Base-by-base conservation (phyloP, 805 yeast genomes). In the Komagataella phaffii region DNA sequence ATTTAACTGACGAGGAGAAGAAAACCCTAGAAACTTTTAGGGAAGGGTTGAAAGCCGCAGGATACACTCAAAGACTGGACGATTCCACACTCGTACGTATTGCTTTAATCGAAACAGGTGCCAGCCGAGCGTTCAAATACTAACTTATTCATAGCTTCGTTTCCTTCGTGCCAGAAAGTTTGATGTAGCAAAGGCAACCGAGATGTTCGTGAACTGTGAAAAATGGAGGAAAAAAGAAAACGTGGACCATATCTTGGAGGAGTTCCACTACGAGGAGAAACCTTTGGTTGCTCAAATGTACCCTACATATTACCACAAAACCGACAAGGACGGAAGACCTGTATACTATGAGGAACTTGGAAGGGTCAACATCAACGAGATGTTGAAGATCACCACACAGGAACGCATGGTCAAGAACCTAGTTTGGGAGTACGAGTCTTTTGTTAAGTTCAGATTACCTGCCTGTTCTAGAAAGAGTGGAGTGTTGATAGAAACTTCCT, bases 251-350 rank as follows among this genome's bases (percentile, higher is more conserved):
- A 85, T 93, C 57, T 75, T 93, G 62, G 73, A 76, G 59, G 96
- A 88, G 64, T 93, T 91, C 76, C 81, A 86, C 55, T 93, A 91
- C 71, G 81, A 79, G n/a, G 99, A 93, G 73, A 93, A 93, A 72
- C 85, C 93, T 24, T 67, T 79, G 50, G 96, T 90, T 57, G 96
- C 96, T 55, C 76, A 80, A 63, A 84, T 74, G 68, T 93, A 93
- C 68, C 99, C 99, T 43, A 97, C 90, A 71, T 93, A 90, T 72
- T 93, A 93, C 69, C 98, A 93, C 73, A 90, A 93, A 73, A 88
- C 91, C 40, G 99, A 93, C 68, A 87, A 77, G 62, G 99, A 93
- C 57, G 99, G 99, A 50, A 85, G 99, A 64, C 99, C 99, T 6
- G 84, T 89, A 49, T 93, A 93, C 71, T 76, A 85, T 61, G 99